A percentile compares a stretch with the other conserved stretches of the same genome.
phyloP scores from a whole-genome alignment of 2,329 filamentous ascomycete species.

The Apiospora malaysiana region DNA sequence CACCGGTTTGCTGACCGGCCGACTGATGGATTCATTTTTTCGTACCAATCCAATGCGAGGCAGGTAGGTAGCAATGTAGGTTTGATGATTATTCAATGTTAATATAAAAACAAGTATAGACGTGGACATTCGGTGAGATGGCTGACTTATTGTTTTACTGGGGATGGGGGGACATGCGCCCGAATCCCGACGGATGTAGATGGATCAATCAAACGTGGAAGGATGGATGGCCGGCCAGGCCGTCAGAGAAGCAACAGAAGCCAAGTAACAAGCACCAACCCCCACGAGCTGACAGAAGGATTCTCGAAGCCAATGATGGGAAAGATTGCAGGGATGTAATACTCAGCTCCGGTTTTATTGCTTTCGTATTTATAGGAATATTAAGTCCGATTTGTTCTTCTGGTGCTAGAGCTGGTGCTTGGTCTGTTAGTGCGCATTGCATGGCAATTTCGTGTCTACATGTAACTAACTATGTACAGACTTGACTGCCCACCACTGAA shows the following conservation, averaged over 20 bases:
- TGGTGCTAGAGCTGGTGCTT: not conserved
- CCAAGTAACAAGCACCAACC: slow-evolving; percentile 8
- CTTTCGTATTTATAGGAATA: not conserved
- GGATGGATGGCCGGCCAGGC: not conserved
- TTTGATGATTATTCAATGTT: not conserved
- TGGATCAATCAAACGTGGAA: not conserved
- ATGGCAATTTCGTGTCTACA: slow-evolving; percentile 1
- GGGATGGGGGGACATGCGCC: not conserved
- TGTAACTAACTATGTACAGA: not conserved
- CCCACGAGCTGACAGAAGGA: slow-evolving; percentile 20
- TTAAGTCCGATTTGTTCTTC: slow-evolving; percentile 6
- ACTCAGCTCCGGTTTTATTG: slow-evolving; percentile 16
- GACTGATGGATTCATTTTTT: not conserved
- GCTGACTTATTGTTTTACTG: not conserved
- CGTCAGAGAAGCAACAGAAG: not conserved
- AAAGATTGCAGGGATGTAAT: not conserved
- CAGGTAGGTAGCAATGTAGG: not conserved
- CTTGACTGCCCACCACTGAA: not conserved
- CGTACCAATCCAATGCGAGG: not conserved
- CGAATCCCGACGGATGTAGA: not conserved
- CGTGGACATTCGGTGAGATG: not conserved
- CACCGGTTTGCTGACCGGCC: not conserved
- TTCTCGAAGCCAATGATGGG: slow-evolving; percentile 19
- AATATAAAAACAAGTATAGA: not conserved
- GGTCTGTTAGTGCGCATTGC: not conserved